phyloP scores from a whole-genome alignment of 1,284 basidiomycete species.

The Austropuccinia psidii region DNA sequence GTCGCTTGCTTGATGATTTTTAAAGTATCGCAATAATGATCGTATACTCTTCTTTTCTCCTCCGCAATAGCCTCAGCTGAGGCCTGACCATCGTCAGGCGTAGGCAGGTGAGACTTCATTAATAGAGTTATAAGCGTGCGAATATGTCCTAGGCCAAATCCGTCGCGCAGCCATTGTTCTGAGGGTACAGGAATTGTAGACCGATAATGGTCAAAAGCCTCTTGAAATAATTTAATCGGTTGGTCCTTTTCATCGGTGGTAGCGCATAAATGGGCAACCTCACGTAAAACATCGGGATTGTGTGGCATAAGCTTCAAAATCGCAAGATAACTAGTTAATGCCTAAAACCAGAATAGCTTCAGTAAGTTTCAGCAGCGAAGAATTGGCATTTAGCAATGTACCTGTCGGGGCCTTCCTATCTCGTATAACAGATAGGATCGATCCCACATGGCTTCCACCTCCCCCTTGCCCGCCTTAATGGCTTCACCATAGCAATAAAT shows the following conservation, averaged over 20 bases:
- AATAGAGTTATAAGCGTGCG: constrained; percentile 1
- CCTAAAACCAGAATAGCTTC: not conserved
- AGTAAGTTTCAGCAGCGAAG: not conserved
- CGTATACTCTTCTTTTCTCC: no score
- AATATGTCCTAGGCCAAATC: constrained; percentile 31
- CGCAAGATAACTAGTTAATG: constrained; percentile 16
- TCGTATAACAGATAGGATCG: constrained; percentile 73
- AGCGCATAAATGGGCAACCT: constrained; percentile 69
- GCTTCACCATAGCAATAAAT: constrained; percentile 86
- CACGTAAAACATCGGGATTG: constrained; percentile 69
- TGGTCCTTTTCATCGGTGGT: constrained; percentile 60
- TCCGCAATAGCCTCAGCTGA: not conserved
- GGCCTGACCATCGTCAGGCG: constrained; percentile 3
- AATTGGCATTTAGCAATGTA: constrained; percentile 45
- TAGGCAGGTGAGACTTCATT: not conserved
- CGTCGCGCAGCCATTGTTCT: constrained; percentile 3
- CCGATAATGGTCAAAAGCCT: constrained; percentile 54
- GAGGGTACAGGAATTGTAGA: not conserved
- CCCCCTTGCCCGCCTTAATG: constrained; percentile 66
- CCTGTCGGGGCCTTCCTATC: constrained; percentile 62
- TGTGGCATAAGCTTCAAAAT: constrained; percentile 49
- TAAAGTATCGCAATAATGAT: constrained; percentile 58
- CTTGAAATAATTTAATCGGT: constrained; percentile 61
- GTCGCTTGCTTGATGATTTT: constrained; percentile 66
- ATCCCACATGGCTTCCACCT: constrained; percentile 83